A percentile compares a stretch with the other conserved stretches of the same genome.
phyloP scores from a whole-genome alignment of 306 rosid genomes.

The Vigna angularis region DNA sequence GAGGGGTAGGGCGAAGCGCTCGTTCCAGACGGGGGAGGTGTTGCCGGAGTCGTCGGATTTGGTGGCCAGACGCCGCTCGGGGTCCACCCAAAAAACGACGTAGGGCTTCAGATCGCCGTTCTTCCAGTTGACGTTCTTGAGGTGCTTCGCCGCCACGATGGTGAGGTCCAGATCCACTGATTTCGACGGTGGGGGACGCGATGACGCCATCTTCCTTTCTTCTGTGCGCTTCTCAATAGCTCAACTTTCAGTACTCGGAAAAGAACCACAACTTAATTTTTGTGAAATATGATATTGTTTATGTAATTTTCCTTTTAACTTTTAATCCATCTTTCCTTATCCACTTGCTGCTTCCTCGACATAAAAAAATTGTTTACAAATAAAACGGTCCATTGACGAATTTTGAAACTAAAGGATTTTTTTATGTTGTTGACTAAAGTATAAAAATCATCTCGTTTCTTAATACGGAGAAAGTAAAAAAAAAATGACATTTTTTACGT shows the following conservation, averaged over 20 bases:
- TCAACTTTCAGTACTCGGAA: background rate
- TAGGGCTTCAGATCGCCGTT: slow-evolving; percentile 83
- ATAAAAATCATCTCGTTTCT: too few relatives aligned
- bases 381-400: too few relatives aligned
- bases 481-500: too few relatives aligned
- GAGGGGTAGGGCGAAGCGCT: slow-evolving; percentile 80
- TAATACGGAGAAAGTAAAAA: too few relatives aligned
- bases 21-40: slow-evolving; percentile 85
- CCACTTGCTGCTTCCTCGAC: background rate
- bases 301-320: background rate
- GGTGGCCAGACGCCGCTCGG: slow-evolving; percentile 83
- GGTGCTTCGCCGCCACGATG: slow-evolving; percentile 82
- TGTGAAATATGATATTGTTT: too few relatives aligned
- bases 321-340: background rate
- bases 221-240: background rate
- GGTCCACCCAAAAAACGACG: slow-evolving; percentile 87
- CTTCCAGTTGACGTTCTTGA: slow-evolving; percentile 92
- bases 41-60: slow-evolving; percentile 86
- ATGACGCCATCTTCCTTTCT: slow-evolving; percentile 56
- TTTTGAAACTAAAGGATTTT: too few relatives aligned
- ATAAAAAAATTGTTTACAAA: too few relatives aligned
- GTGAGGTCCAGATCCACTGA: slow-evolving; percentile 79
- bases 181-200: slow-evolving; percentile 78
- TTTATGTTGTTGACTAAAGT: too few relatives aligned
- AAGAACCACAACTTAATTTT: background rate